Conservation (phyloP, 225 moss, liverwort and hornwort genomes). For the Pleurozium schreberi region DNA sequence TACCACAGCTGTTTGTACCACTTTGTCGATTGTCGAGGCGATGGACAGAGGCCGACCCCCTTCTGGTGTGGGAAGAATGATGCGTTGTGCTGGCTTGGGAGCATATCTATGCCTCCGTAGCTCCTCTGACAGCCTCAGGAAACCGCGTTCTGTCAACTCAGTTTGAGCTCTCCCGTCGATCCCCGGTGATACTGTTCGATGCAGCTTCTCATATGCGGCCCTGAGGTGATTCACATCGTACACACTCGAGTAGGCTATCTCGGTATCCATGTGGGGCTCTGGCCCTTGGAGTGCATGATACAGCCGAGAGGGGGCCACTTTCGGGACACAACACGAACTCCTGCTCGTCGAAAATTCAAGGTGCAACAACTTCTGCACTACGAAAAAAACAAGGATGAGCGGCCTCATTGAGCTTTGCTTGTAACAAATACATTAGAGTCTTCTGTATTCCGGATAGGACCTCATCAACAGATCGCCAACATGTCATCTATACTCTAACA, state of each 20-base stretch:
- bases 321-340: not conserved
- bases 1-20: slow-evolving; percentile 35
- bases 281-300: slow-evolving; percentile 6
- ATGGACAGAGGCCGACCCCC: slow-evolving; percentile 44
- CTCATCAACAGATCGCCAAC: not conserved
- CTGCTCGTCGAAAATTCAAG: not conserved
- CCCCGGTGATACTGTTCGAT: slow-evolving; percentile 41
- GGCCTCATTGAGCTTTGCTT: not conserved
- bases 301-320: not conserved
- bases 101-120: slow-evolving; percentile 38
- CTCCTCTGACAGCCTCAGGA: slow-evolving; percentile 37
- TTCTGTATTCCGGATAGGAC: not conserved
- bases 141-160: slow-evolving; percentile 44
- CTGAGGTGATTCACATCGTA: slow-evolving; percentile 31
- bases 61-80: slow-evolving; percentile 32
- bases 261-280: not conserved
- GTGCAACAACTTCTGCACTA: slow-evolving; percentile 1
- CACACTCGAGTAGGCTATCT: slow-evolving; percentile 20
- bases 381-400: not conserved
- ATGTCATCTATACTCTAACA: too few species aligned
- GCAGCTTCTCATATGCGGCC: slow-evolving; percentile 24
- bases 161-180: slow-evolving; percentile 52
- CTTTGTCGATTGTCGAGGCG: slow-evolving; percentile 48
- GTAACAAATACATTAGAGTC: too few species aligned
- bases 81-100: slow-evolving; percentile 41